phyloP scores from a whole-genome alignment of 306 rosid genomes.

The Gynostemma pentaphyllum region DNA sequence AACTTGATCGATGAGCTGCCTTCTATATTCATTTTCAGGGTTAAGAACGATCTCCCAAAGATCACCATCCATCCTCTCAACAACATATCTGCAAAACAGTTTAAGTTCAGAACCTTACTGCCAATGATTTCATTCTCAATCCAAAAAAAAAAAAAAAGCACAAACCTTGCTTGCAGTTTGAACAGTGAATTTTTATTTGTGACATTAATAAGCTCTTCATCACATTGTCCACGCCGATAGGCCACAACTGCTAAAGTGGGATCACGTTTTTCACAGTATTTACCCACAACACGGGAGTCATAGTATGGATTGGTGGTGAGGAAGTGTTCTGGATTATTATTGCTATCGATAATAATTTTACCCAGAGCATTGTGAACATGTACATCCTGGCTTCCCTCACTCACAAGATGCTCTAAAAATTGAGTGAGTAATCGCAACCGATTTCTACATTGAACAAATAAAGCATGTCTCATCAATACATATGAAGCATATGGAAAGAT shows the following conservation, averaged over 20 bases:
- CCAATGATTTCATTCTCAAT: neutral
- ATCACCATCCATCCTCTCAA: conserved; percentile 95
- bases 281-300: conserved; percentile 98
- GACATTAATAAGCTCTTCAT: conserved; percentile 90
- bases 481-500: neutral
- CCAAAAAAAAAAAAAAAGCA: conserved; percentile 15
- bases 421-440: conserved; percentile 95
- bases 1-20: conserved; percentile 97
- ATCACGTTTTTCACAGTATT: conserved; percentile 98
- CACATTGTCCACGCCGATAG: conserved; percentile 93
- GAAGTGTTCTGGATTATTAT: conserved; percentile 97
- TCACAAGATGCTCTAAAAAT: conserved; percentile 97
- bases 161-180: conserved; percentile 98
- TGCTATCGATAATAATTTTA: conserved; percentile 95
- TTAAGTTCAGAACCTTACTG: conserved; percentile 7
- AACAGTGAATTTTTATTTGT: conserved; percentile 92
- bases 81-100: conserved; percentile 66
- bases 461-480: neutral
- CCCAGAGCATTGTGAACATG: conserved; percentile 98
- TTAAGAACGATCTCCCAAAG: conserved; percentile 88
- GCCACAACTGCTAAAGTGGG: conserved; percentile 99
- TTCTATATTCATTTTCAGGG: conserved; percentile 80
- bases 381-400: conserved; percentile 99
- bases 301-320: conserved; percentile 97
- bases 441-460: conserved; percentile 44